phyloP scores from a whole-genome alignment of 2,329 filamentous ascomycete genomes.

The Cladosporium velox region DNA sequence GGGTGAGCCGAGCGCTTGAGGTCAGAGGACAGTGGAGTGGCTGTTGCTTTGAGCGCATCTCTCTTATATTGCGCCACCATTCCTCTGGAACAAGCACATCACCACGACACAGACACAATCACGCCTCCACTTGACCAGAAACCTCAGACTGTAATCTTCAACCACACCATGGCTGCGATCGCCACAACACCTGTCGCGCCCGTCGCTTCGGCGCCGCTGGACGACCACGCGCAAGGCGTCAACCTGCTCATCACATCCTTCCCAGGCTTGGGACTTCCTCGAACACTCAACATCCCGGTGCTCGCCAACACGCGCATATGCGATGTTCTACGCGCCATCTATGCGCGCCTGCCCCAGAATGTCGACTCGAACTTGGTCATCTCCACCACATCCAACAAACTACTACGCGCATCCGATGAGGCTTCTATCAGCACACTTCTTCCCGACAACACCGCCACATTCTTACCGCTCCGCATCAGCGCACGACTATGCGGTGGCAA shows the following conservation, averaged over 20 bases:
- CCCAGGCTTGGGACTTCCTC: slow-evolving; percentile 75
- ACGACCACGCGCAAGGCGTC: slow-evolving; percentile 43
- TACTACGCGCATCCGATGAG: slow-evolving; percentile 59
- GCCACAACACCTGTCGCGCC: slow-evolving; percentile 1
- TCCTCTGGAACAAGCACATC: background rate
- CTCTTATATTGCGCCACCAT: background rate
- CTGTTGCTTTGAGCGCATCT: slow-evolving; percentile 1
- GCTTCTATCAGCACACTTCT: slow-evolving; percentile 65
- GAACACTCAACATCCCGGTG: slow-evolving; percentile 79
- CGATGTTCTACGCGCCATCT: slow-evolving; percentile 65
- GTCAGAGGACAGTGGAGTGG: background rate
- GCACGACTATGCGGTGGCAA: slow-evolving; percentile 87
- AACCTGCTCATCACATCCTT: slow-evolving; percentile 88
- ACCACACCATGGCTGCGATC: slow-evolving; percentile 1
- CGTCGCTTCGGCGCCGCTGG: background rate
- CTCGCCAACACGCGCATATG: slow-evolving; percentile 64
- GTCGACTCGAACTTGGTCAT: slow-evolving; percentile 67
- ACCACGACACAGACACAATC: background rate
- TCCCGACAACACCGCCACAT: slow-evolving; percentile 51
- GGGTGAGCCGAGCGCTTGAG: background rate
- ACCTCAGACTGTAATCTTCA: background rate
- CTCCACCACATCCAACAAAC: slow-evolving; percentile 77
- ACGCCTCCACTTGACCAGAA: background rate
- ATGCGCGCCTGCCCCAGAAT: slow-evolving; percentile 57
- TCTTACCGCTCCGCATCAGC: slow-evolving; percentile 80